These are phyloP conservation scores for Wickerhamomyces xylosicus DNA, from an alignment of 805 yeast genomes.

Conservation along the genomic window DNA sequence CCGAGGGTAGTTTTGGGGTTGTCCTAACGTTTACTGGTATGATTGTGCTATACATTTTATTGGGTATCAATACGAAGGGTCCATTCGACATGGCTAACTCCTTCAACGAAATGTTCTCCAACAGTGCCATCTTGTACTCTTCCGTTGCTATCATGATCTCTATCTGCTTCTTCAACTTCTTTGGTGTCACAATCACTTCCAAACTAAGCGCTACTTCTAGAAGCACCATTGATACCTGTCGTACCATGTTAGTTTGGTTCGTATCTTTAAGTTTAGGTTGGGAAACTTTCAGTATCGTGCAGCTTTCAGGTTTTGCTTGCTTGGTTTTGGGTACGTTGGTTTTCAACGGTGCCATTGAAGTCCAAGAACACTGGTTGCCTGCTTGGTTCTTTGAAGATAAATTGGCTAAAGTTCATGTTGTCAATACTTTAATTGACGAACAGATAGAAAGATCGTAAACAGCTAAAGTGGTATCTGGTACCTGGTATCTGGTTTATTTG, in stretches of 20 bases:
- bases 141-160: conserved; percentile 62
- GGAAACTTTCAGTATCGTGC: conserved; percentile 59
- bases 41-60: conserved; percentile 30
- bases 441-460: conserved; percentile 27
- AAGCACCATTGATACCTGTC: conserved; percentile 68
- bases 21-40: conserved; percentile 32
- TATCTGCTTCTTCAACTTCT: conserved; percentile 61
- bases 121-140: conserved; percentile 33
- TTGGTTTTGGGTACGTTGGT: conserved; percentile 65
- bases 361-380: conserved; percentile 39
- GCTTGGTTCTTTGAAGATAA: conserved; percentile 27
- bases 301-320: conserved; percentile 50
- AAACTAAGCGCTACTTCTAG: conserved; percentile 65
- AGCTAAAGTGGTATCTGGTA: too few species aligned
- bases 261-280: conserved; percentile 63
- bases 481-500: too few species aligned
- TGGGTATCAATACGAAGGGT: conserved; percentile 30
- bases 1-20: conserved; percentile 64
- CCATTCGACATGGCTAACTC: conserved; percentile 45
- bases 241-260: conserved; percentile 69
- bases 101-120: conserved; percentile 35
- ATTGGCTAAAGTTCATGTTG: conserved; percentile 16
- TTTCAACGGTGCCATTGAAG: conserved; percentile 59
- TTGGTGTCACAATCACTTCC: conserved; percentile 62
- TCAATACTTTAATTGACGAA: conserved; percentile 27